A percentile compares a stretch with the other conserved stretches of the same genome.
Conservation (phyloP, 2,329 filamentous ascomycete genomes). For the Cladosporium phlei region DNA sequence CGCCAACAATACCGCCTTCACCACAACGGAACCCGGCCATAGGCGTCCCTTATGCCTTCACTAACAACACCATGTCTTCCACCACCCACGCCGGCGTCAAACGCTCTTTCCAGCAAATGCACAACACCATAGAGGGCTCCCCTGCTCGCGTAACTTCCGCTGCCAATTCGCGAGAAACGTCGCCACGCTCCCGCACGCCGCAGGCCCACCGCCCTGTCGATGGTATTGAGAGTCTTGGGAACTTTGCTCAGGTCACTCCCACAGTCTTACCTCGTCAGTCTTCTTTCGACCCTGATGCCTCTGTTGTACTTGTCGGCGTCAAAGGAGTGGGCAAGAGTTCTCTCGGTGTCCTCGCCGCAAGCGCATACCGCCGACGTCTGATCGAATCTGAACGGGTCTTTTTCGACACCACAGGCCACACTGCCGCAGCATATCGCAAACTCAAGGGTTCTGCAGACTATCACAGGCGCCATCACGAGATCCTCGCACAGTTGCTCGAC, state of each 20-base stretch:
- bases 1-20: background rate
- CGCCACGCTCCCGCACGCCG: constrained; percentile 13
- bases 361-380: constrained; percentile 62
- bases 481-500: constrained; percentile 57
- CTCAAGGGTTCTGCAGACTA: constrained; percentile 58
- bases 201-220: constrained; percentile 6
- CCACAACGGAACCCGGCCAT: background rate
- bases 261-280: constrained; percentile 13
- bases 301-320: constrained; percentile 68
- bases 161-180: constrained; percentile 14
- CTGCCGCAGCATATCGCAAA: constrained; percentile 60
- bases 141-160: constrained; percentile 1
- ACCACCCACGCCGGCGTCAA: constrained; percentile 28
- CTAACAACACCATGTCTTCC: constrained; percentile 9
- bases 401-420: constrained; percentile 57
- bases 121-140: constrained; percentile 17
- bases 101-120: constrained; percentile 27
- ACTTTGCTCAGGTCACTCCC: constrained; percentile 7
- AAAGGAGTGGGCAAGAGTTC: constrained; percentile 72
- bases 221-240: constrained; percentile 11
- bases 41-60: background rate
- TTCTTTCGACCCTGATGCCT: constrained; percentile 57
- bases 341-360: constrained; percentile 68
- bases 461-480: constrained; percentile 57
- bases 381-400: constrained; percentile 67